Conservation (phyloP, 345 rosid species). For the Eucalyptus regnans region DNA sequence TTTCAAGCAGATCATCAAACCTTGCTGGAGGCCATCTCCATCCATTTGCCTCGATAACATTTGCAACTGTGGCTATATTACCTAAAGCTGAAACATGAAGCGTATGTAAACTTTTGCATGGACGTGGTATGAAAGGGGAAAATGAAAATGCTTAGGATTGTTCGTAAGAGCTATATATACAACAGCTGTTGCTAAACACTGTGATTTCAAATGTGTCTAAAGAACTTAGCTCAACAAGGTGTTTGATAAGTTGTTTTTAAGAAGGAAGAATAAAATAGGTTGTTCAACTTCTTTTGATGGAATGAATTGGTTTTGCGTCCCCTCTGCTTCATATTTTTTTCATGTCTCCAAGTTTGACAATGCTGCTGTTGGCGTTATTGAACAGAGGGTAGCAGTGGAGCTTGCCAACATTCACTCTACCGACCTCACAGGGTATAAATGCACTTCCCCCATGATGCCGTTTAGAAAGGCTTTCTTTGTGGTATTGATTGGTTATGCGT, state of each 20-base stretch:
- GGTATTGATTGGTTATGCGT: neutral
- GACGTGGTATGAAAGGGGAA: neutral
- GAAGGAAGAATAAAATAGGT: neutral
- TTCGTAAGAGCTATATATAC: neutral
- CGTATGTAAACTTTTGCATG: neutral
- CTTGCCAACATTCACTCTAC: accelerated
- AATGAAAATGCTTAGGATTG: neutral
- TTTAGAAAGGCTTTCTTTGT: neutral
- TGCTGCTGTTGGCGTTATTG: neutral
- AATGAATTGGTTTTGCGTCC: neutral
- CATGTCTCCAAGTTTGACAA: neutral
- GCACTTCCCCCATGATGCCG: neutral
- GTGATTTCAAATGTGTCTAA: too few species aligned
- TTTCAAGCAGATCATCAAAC: too few species aligned
- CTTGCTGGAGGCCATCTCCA: too few species aligned
- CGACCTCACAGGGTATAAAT: neutral
- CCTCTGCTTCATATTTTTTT: neutral
- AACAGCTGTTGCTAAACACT: neutral
- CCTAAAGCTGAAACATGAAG: neutral
- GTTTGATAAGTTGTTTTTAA: neutral
- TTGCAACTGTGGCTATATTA: neutral
- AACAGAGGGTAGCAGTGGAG: accelerated
- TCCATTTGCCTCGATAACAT: too few species aligned
- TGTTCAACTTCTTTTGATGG: neutral
- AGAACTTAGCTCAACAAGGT: neutral